Conservation (phyloP, 192 early-diverging fungal genomes). For the Endogone sp. region DNA sequence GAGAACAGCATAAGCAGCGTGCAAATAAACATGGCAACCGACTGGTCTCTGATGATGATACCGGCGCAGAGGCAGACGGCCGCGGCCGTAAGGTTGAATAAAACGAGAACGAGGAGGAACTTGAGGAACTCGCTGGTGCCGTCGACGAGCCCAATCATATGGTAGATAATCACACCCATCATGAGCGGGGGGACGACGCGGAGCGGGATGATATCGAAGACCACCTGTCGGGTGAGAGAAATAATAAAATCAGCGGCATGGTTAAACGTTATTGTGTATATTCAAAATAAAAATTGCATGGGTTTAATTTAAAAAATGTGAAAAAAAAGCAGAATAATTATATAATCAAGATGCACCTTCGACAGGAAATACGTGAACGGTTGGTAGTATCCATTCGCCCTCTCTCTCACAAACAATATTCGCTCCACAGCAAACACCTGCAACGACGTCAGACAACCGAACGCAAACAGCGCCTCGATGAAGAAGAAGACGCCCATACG, state of each 20-base stretch:
- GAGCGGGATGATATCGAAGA: conserved; percentile 74
- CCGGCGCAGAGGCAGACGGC: conserved; percentile 72
- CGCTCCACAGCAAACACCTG: conserved; percentile 64
- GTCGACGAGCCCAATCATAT: conserved; percentile 77
- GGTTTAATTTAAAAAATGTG: too few species aligned
- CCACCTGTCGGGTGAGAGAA: conserved; percentile 12
- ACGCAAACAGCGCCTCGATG: conserved; percentile 58
- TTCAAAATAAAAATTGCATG: too few species aligned
- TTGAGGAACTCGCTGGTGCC: conserved; percentile 58
- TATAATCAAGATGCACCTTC: too few species aligned
- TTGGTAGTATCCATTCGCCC: conserved; percentile 71
- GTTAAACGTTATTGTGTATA: too few species aligned
- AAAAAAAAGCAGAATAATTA: too few species aligned
- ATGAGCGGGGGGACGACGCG: conserved; percentile 78
- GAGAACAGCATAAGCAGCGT: conserved; percentile 81
- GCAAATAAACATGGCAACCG: conserved; percentile 72
- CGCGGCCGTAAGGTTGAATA: conserved; percentile 78
- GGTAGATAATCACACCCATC: conserved; percentile 78
- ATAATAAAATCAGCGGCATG: conserved; percentile 3
- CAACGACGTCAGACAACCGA: conserved; percentile 59
- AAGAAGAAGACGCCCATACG: conserved; percentile 67
- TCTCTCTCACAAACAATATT: conserved; percentile 66
- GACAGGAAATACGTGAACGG: conserved; percentile 63
- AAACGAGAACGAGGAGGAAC: conserved; percentile 71
- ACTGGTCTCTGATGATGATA: conserved; percentile 68